Conservation (phyloP, 805 yeast species). For the Candida piceae region DNA sequence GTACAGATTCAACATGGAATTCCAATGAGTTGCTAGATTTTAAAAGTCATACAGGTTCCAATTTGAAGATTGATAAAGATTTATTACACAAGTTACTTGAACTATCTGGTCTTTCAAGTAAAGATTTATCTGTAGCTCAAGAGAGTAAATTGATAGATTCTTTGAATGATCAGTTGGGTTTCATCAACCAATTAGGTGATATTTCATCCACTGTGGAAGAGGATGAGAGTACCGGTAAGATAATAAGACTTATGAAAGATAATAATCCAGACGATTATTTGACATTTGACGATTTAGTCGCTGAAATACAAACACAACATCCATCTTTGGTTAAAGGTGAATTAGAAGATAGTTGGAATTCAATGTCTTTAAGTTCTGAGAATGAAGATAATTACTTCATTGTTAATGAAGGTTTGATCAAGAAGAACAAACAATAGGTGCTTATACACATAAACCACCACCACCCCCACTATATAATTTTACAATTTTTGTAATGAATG, state of each 20-base stretch:
- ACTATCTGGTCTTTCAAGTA: constrained; percentile 44
- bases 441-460: no score
- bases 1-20: constrained; percentile 27
- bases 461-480: no score
- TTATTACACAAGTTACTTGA: constrained; percentile 33
- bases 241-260: constrained; percentile 29
- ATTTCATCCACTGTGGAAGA: constrained; percentile 1
- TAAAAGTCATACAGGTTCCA: constrained; percentile 3
- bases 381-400: constrained; percentile 36
- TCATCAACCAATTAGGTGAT: constrained; percentile 44
- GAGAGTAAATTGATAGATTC: constrained; percentile 29
- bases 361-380: constrained; percentile 30
- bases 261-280: constrained; percentile 16
- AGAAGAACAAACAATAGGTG: constrained; percentile 26
- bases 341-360: constrained; percentile 36
- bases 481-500: no score
- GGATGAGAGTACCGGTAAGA: constrained; percentile 4
- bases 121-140: constrained; percentile 21
- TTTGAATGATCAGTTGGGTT: constrained; percentile 44
- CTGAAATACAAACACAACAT: constrained; percentile 16
- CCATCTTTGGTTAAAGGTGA: constrained; percentile 37
- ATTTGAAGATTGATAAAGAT: constrained; percentile 9
- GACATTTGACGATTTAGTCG: constrained; percentile 28
- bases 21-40: constrained; percentile 18
- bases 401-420: constrained; percentile 42